Conservation (phyloP, 2,329 filamentous ascomycete genomes). For the Xylariomycetidae sp. region DNA sequence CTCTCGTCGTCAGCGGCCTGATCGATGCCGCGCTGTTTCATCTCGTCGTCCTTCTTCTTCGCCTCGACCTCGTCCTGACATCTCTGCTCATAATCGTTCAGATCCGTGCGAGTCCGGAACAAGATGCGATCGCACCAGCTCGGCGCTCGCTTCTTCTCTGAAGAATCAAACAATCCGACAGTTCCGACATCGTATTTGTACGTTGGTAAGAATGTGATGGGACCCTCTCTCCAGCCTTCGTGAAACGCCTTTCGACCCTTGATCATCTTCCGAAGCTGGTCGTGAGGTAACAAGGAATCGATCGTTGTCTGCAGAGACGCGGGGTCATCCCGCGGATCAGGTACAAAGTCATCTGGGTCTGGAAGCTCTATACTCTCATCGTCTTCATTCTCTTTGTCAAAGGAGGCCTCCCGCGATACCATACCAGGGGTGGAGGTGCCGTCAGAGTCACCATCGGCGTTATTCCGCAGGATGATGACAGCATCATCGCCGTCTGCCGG, state of each 20-base stretch:
- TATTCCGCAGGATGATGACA: slow-evolving; percentile 46
- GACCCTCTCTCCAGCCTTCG: slow-evolving; percentile 87
- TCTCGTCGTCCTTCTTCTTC: slow-evolving; percentile 73
- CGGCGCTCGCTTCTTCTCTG: slow-evolving; percentile 86
- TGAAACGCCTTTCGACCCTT: slow-evolving; percentile 75
- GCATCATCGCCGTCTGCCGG: slow-evolving; percentile 41
- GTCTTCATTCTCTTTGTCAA: slow-evolving; percentile 24
- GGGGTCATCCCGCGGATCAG: slow-evolving; percentile 72
- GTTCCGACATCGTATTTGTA: slow-evolving; percentile 99
- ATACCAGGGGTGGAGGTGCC: slow-evolving; percentile 27
- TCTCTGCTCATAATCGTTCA: slow-evolving; percentile 59
- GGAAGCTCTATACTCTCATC: slow-evolving; percentile 39
- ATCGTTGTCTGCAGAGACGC: slow-evolving; percentile 85
- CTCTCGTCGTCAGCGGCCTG: slow-evolving; percentile 71
- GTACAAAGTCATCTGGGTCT: slow-evolving; percentile 61
- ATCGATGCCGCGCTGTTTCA: slow-evolving; percentile 75
- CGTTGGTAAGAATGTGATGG: slow-evolving; percentile 83
- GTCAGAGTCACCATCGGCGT: slow-evolving; percentile 39
- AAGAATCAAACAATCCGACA: slow-evolving; percentile 86
- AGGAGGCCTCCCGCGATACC: slow-evolving; percentile 27
- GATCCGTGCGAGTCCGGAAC: slow-evolving; percentile 72
- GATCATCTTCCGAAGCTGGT: slow-evolving; percentile 76
- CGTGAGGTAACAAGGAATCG: slow-evolving; percentile 80
- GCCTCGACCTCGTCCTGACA: slow-evolving; percentile 59
- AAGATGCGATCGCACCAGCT: slow-evolving; percentile 97